Base-by-base conservation (phyloP, 805 yeast genomes). In the Lipomyces spencermartinsiae region DNA sequence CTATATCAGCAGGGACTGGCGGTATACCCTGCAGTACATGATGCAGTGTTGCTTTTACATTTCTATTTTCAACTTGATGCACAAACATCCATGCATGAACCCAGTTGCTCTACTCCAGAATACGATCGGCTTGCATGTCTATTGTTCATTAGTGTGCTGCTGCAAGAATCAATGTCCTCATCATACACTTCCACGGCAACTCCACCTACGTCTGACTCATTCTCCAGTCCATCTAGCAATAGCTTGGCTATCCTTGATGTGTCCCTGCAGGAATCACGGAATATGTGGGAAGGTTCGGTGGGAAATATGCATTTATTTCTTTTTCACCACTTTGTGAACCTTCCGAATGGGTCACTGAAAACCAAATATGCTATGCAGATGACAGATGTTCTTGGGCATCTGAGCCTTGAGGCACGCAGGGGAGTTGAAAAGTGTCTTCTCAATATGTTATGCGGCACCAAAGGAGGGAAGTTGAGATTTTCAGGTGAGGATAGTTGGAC, bases 381-480 rank as follows among this genome's bases (percentile, higher is more conserved):
- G 46, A 39, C 46, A 4, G 46, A 39, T 10, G 46, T 39, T 12
- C 46, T 39, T 8, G n/a, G 14, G 16, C 46, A 39, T 10, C 6
- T 39, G 3, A 39, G 46, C 16, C 3, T 10, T 9, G 46, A 39
- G n/a, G 16, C 46, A 39, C 46, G 46, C n/a, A 39, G 46, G 46
- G 46, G 46, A 39, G 46, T 39, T 39, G 46, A 39, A 39, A 39
- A 39, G 46, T 39, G 46, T 39, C 46, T 39, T 39, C 46, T 39
- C 46, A 39, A 39, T 16, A 39, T 39, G 46, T 39, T 39, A 39
- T 39, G 46, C 46, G 6, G 46, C 14, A 39, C 46, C 12, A 39
- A 39, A 8, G 46, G 46, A 12, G 46, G 46, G 14, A 39, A 10
- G 6, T 10, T 39, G 46, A 10, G 2, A 39, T 16, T 39, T 39